These are phyloP conservation scores for Coniella lustricola DNA, from an alignment of 2,329 filamentous ascomycete genomes.

Conservation along the genomic window DNA sequence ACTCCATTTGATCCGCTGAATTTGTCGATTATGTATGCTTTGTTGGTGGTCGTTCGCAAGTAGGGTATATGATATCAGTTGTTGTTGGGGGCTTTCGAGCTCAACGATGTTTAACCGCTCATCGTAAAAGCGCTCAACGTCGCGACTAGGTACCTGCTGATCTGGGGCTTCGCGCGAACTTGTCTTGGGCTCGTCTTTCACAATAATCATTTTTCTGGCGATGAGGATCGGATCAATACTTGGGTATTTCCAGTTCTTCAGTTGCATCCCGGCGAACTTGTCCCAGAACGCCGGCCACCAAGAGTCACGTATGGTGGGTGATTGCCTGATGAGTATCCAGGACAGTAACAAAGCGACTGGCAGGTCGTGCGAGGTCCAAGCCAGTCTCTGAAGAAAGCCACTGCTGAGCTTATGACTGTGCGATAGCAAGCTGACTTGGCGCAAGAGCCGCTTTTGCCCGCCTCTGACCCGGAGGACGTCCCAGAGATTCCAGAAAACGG, in stretches of 20 bases:
- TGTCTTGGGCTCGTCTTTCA: neutral
- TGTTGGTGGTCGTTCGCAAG: neutral
- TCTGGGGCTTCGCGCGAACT: neutral
- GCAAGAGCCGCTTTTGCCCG: constrained; percentile 15
- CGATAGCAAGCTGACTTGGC: constrained; percentile 17
- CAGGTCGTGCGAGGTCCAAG: constrained; percentile 19
- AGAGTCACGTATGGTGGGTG: neutral
- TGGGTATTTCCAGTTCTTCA: constrained; percentile 1
- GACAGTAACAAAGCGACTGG: constrained; percentile 18
- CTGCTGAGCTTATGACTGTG: constrained; percentile 12
- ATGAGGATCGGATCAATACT: constrained; percentile 4
- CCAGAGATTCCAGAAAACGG: constrained; percentile 19
- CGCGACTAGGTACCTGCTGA: neutral
- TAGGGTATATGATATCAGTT: neutral
- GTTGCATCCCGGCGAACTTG: constrained; percentile 15
- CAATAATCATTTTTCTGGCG: neutral
- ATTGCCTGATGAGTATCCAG: constrained; percentile 10
- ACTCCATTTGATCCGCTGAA: constrained; percentile 4
- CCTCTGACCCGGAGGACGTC: constrained; percentile 16
- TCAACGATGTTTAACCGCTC: neutral
- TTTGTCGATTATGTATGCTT: neutral
- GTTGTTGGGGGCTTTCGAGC: neutral
- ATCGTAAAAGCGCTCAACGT: neutral
- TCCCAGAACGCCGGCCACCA: constrained; percentile 21
- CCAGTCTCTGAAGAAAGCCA: constrained; percentile 18